Conservation (phyloP, 768 basidiomycete species). For the Rhodocollybia butyracea region DNA sequence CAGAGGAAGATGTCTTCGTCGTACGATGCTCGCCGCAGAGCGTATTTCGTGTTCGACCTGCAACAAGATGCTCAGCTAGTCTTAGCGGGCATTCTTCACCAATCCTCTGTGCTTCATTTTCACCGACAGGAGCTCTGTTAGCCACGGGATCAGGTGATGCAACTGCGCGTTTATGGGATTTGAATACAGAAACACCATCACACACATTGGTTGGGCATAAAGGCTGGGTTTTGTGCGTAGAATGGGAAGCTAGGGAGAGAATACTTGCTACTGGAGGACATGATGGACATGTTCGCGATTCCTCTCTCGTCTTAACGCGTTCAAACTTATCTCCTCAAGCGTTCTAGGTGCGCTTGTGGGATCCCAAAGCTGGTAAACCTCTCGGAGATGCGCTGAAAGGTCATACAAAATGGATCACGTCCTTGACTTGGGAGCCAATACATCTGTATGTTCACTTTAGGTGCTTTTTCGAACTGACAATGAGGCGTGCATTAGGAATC, state of each 20-base stretch:
- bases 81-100: conserved; percentile 89
- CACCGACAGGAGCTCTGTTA: conserved; percentile 86
- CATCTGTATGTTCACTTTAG: conserved; percentile 63
- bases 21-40: conserved; percentile 94
- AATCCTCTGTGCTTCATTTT: conserved; percentile 93
- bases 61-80: conserved; percentile 91
- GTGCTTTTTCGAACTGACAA: not conserved
- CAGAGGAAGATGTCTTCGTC: conserved; percentile 83
- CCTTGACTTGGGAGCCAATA: conserved; percentile 93
- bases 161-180: conserved; percentile 90
- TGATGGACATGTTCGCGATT: conserved; percentile 75
- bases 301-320: not conserved
- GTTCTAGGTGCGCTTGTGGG: conserved; percentile 78
- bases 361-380: conserved; percentile 86
- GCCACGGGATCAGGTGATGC: conserved; percentile 97
- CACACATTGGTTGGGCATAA: conserved; percentile 85
- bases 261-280: conserved; percentile 92
- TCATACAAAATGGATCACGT: conserved; percentile 95
- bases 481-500: conserved; percentile 49
- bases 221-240: conserved; percentile 96
- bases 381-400: conserved; percentile 88
- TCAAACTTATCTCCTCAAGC: not conserved
- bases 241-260: conserved; percentile 94
- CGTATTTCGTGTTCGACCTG: conserved; percentile 90
- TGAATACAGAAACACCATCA: conserved; percentile 89